Conservation (phyloP, 2,329 filamentous ascomycete genomes). For the Rhytidhysteron rufulum region DNA sequence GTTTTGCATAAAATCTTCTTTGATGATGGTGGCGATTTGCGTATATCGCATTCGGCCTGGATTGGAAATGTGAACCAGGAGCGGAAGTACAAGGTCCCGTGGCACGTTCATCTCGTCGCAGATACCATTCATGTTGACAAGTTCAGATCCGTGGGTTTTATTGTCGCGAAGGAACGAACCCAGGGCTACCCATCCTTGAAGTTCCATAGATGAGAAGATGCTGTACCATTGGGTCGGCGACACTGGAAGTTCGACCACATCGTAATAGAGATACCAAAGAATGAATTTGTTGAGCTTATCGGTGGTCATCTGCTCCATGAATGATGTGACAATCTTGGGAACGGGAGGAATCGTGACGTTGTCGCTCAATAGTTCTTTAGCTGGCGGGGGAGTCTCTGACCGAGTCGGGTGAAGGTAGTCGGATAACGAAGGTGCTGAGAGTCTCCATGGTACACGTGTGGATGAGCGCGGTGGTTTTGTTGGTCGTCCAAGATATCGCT, state of each 20-base stretch:
- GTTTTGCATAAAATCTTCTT: not conserved
- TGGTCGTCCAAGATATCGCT: not conserved
- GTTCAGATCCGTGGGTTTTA: slow-evolving; percentile 8
- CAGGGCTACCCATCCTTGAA: slow-evolving; percentile 20
- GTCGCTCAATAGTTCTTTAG: too few species aligned
- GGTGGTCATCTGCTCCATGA: slow-evolving; percentile 13
- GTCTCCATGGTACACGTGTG: too few species aligned
- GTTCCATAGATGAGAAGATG: slow-evolving; percentile 11
- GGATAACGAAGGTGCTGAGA: too few species aligned
- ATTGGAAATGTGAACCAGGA: slow-evolving; percentile 12
- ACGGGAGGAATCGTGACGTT: not conserved
- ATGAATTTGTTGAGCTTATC: slow-evolving; percentile 18
- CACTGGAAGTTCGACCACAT: slow-evolving; percentile 17
- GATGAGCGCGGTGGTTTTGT: not conserved
- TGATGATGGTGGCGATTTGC: slow-evolving; percentile 5
- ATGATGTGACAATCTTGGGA: slow-evolving; percentile 7
- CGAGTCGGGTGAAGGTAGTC: too few species aligned
- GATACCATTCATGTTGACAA: slow-evolving; percentile 16
- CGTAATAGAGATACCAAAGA: slow-evolving; percentile 20
- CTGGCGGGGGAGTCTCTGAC: too few species aligned
- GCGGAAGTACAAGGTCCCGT: slow-evolving; percentile 8
- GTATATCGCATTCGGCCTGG: slow-evolving; percentile 15
- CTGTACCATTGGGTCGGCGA: slow-evolving; percentile 15
- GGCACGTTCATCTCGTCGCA: slow-evolving; percentile 12
- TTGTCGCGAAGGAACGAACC: slow-evolving; percentile 9